A percentile compares a stretch with the other conserved stretches of the same genome.
Conservation (phyloP, 306 rosid species). For the Comarum palustre region DNA sequence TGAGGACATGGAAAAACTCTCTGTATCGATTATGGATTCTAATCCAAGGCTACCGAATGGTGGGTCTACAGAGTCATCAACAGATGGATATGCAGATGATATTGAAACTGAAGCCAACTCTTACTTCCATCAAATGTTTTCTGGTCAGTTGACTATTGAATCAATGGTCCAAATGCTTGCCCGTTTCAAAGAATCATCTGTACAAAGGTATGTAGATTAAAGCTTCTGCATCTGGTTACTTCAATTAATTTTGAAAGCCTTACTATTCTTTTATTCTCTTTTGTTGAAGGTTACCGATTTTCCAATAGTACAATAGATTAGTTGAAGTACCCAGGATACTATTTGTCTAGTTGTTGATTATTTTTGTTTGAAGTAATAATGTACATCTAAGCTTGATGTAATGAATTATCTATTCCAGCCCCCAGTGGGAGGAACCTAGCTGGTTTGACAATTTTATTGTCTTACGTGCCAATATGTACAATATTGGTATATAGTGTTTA, state of each 20-base stretch:
- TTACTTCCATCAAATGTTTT: constrained; percentile 86
- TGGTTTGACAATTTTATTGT: neutral
- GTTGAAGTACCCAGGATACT: neutral
- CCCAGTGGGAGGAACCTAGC: neutral
- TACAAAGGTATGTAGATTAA: constrained; percentile 51
- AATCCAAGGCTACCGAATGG: constrained; percentile 73
- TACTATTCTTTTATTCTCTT: neutral
- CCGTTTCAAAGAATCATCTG: constrained; percentile 78
- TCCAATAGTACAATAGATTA: constrained; percentile 1
- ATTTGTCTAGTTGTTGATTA: neutral
- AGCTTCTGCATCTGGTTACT: constrained; percentile 7
- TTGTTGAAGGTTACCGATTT: neutral
- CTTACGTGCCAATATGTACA: neutral
- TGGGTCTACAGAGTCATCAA: constrained; percentile 58
- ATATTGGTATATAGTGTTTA: neutral
- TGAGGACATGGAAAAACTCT: constrained; percentile 86
- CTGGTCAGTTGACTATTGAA: constrained; percentile 66
- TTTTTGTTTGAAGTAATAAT: neutral
- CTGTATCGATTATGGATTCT: constrained; percentile 50
- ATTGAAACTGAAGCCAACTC: constrained; percentile 87
- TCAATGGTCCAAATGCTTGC: constrained; percentile 88
- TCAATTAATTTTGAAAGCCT: neutral
- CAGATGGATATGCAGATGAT: constrained; percentile 76
- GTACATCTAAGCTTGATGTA: neutral
- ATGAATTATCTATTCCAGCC: neutral